These are phyloP conservation scores for Pleurotus tuber-regium DNA, from an alignment of 768 basidiomycete species.

Conservation along the genomic window DNA sequence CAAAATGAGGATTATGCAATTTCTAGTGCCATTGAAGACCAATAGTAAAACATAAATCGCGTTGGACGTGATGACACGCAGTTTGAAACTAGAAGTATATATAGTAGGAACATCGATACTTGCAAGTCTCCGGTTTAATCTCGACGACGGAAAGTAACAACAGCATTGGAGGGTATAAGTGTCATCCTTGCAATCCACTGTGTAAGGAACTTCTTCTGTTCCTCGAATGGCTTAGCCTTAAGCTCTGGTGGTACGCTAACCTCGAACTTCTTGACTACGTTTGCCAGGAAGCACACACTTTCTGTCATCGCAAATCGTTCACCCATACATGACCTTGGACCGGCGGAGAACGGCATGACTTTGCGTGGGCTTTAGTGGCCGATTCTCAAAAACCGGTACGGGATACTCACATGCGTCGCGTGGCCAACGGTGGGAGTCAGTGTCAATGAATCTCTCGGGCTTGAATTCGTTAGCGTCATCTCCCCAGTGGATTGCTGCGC, in stretches of 20 bases:
- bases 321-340: slow-evolving; percentile 46
- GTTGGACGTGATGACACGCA: no score
- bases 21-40: no score
- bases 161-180: not conserved
- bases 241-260: slow-evolving; percentile 35
- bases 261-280: slow-evolving; percentile 38
- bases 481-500: slow-evolving; percentile 49
- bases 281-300: slow-evolving; percentile 39
- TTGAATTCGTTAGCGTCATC: slow-evolving; percentile 42
- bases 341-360: slow-evolving; percentile 43
- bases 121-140: not conserved
- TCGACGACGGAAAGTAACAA: slow-evolving; percentile 2
- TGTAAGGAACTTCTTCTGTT: not conserved
- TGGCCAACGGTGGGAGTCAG: slow-evolving; percentile 46
- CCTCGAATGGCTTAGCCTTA: not conserved
- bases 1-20: no score
- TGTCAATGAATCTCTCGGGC: slow-evolving; percentile 51
- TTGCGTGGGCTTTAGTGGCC: not conserved
- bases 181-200: slow-evolving; percentile 8
- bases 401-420: slow-evolving; percentile 43
- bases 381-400: no score
- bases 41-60: no score
- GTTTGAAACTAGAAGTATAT: no score
- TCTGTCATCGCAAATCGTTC: slow-evolving; percentile 45
- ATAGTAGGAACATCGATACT: no score